phyloP scores from a whole-genome alignment of 1,139 yeast species.

The Pneumocystis sp. region DNA sequence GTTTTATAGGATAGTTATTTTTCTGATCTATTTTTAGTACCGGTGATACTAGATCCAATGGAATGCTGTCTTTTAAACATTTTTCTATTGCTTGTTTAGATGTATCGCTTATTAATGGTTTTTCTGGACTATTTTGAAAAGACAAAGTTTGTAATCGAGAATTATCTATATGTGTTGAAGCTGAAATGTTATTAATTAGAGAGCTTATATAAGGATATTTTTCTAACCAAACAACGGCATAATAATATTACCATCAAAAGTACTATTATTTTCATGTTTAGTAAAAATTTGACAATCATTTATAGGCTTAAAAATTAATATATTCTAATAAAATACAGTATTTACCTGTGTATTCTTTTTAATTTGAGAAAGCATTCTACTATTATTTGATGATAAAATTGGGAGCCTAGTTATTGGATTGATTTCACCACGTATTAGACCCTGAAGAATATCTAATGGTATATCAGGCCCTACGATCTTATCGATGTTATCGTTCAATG shows the following conservation, averaged over 20 bases:
- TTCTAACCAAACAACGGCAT: background rate
- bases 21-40: background rate
- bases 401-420: background rate
- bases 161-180: background rate
- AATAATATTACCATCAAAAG: background rate
- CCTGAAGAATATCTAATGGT: background rate
- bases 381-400: background rate
- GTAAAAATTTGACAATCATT: background rate
- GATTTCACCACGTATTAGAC: background rate
- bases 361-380: background rate
- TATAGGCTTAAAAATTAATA: background rate
- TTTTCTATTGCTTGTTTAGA: background rate
- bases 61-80: background rate
- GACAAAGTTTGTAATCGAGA: background rate
- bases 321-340: background rate
- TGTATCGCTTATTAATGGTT: background rate
- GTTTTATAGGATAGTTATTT: background rate
- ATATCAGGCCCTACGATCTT: background rate
- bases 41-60: background rate
- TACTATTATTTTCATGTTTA: background rate
- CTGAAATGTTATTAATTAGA: background rate
- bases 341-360: background rate
- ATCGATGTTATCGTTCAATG: conserved; percentile 12
- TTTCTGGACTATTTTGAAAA: background rate
- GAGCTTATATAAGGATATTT: background rate